Percentiles rank a stretch among this genome's conserved stretches.
These are phyloP conservation scores for Pseudocercospora cruenta DNA, from an alignment of 2,329 filamentous ascomycete species.

Conservation along the genomic window DNA sequence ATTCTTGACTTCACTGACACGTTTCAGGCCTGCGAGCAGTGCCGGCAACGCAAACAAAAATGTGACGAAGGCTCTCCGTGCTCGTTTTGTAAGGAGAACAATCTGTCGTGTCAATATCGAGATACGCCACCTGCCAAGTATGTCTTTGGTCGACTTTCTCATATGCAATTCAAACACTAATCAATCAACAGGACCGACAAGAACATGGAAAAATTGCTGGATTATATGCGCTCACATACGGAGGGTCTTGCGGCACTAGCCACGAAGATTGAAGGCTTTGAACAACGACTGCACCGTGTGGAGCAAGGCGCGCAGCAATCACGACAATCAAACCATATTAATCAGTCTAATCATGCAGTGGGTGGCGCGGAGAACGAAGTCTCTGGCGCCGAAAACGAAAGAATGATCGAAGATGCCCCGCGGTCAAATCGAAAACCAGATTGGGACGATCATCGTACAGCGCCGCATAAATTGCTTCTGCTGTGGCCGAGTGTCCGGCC, in stretches of 20 bases:
- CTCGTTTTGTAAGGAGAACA: slow-evolving; percentile 84
- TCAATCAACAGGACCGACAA: slow-evolving; percentile 49
- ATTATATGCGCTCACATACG: slow-evolving; percentile 46
- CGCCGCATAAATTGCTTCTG: slow-evolving; percentile 78
- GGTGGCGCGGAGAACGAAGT: slow-evolving; percentile 17
- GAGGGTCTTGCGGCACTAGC: slow-evolving; percentile 34
- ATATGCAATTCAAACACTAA: slow-evolving; percentile 25
- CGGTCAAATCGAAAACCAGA: slow-evolving; percentile 60
- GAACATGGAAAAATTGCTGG: slow-evolving; percentile 55
- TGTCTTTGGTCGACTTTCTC: slow-evolving; percentile 38
- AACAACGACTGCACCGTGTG: slow-evolving; percentile 32
- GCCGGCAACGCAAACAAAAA: slow-evolving; percentile 84
- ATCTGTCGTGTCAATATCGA: slow-evolving; percentile 80
- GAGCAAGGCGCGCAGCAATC: slow-evolving; percentile 27
- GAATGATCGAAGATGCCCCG: slow-evolving; percentile 32
- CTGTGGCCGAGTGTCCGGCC: slow-evolving; percentile 58
- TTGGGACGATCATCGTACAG: slow-evolving; percentile 83
- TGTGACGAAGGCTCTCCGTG: slow-evolving; percentile 87
- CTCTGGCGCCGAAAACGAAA: background rate
- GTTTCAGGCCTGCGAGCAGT: slow-evolving; percentile 82
- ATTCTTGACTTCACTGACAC: slow-evolving; percentile 22
- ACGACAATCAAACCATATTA: slow-evolving; percentile 12
- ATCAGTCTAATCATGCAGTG: slow-evolving; percentile 10
- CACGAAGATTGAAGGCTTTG: slow-evolving; percentile 32
- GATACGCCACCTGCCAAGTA: slow-evolving; percentile 92